Evolutionary conservation across 306 rosid genomes (phyloP), one percentile per base, ranked within the genome.

Genomic region (Ormosia semicastrata): DNA sequence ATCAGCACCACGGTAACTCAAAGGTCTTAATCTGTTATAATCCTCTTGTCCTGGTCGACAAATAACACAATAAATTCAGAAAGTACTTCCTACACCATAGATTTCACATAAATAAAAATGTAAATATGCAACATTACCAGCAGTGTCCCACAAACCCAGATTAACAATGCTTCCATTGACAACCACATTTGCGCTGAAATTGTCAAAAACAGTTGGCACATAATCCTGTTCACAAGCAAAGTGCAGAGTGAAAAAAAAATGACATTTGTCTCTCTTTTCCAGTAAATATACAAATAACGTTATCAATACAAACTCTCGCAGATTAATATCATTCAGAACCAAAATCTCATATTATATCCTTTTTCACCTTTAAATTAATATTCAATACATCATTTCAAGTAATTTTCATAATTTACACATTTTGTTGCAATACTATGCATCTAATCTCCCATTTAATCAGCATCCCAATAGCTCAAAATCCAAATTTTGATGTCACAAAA

Each of bases 101-200:
- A 74, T 7, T 64, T 24, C 18, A 52, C 46, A 64, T 7, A 81
- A 53, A 84, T 56, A 49, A 62, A 39, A 65, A 68, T 8, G n/a
- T 40, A 81, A 49, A 41, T 8, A 44, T 13, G n/a, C 56, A 80
- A 69, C 77, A 73, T 89, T 93, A 96, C 99, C 98, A 52, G 99
- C 98, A 84, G 99, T 96, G 77, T 96, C 99, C 98, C 99, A 96
- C 86, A 96, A 91, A 24, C 99, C 99, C 87, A 96, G 90, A 81
- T 96, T 96, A 58, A 96, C 99, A 82, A 96, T 93, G 87, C 84
- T 76, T 71, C 99, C 99, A 84, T 96, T 93, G 79, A 96, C 99
- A 81, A 96, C 99, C 86, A 96, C 99, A 71, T 96, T 96, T 71
- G 98, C 99, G 47, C 98, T 96, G 85, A 96, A 96, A 89, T 96